A percentile compares a stretch with the other conserved stretches of the same genome.
phyloP scores from a whole-genome alignment of 2,329 filamentous ascomycete species.

The Trichoderma atroviride region DNA sequence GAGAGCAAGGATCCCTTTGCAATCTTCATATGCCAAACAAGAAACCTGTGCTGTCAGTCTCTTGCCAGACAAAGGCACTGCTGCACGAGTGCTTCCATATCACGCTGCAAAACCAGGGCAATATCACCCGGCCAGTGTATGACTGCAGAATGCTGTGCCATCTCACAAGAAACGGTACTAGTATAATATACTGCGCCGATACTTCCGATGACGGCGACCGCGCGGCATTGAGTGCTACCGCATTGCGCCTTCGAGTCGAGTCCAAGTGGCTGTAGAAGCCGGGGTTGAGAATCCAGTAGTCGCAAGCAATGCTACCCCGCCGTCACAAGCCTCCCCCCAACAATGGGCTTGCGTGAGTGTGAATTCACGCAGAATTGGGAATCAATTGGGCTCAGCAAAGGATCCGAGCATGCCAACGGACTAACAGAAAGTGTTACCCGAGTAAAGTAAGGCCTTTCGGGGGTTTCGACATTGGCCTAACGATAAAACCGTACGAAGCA shows the following conservation, averaged over 20 bases:
- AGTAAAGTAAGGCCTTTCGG: not conserved
- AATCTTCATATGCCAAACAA: not conserved
- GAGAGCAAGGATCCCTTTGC: not conserved
- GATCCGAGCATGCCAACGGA: not conserved
- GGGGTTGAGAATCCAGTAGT: constrained; percentile 5
- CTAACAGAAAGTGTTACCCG: not conserved
- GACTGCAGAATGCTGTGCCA: constrained; percentile 1
- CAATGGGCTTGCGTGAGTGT: not conserved
- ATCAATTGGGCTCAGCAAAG: not conserved
- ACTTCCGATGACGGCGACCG: constrained; percentile 15
- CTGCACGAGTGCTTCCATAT: not conserved
- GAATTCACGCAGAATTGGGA: not conserved
- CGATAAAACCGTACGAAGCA: not conserved
- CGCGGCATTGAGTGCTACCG: not conserved
- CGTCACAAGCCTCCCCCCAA: not conserved
- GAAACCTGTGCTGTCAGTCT: not conserved
- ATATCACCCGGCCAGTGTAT: not conserved
- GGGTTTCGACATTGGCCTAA: not conserved
- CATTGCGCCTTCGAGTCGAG: not conserved
- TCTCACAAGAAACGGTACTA: not conserved
- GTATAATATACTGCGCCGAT: not conserved
- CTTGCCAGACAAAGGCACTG: not conserved
- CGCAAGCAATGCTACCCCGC: constrained; percentile 13
- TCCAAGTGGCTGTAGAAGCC: not conserved
- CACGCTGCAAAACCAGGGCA: not conserved